phyloP scores from a whole-genome alignment of 2,329 filamentous ascomycete species.

The Alternaria metachromatica region DNA sequence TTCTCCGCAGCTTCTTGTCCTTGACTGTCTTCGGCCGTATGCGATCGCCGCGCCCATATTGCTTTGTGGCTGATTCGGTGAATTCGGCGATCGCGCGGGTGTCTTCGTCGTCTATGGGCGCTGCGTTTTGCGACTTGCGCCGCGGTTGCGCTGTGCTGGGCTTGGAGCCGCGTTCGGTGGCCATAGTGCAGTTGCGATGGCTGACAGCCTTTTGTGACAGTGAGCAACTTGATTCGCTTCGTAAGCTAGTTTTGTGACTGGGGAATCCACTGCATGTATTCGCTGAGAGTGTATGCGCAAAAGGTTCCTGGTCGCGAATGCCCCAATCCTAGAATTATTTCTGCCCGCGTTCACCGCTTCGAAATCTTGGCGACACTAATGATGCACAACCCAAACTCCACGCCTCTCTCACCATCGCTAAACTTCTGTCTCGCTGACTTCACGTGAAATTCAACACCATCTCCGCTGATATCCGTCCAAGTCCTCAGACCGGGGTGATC shows the following conservation, averaged over 20 bases:
- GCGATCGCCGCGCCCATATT: constrained; percentile 83
- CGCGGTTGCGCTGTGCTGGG: constrained; percentile 19
- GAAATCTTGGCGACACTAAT: constrained; percentile 14
- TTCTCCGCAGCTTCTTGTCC: constrained; percentile 88
- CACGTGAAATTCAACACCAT: background rate
- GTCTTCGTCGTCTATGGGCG: constrained; percentile 37
- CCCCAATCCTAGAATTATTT: constrained; percentile 19
- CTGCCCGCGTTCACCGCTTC: constrained; percentile 16
- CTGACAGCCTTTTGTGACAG: too few species aligned
- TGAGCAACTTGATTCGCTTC: background rate
- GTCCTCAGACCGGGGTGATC: background rate
- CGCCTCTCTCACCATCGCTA: background rate
- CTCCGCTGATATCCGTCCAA: background rate
- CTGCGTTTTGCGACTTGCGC: constrained; percentile 32
- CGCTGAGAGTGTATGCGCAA: background rate
- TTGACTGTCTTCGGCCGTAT: constrained; percentile 76
- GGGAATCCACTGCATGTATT: background rate
- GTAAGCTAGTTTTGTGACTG: background rate
- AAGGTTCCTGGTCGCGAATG: constrained; percentile 1
- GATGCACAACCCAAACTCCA: background rate
- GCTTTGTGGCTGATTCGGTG: constrained; percentile 64
- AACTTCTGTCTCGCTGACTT: background rate
- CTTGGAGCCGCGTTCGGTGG: constrained; percentile 27
- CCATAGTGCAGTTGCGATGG: constrained; percentile 21
- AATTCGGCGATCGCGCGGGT: constrained; percentile 40